Conservation (phyloP, 2,329 filamentous ascomycete genomes). For the Botryotinia convoluta region DNA sequence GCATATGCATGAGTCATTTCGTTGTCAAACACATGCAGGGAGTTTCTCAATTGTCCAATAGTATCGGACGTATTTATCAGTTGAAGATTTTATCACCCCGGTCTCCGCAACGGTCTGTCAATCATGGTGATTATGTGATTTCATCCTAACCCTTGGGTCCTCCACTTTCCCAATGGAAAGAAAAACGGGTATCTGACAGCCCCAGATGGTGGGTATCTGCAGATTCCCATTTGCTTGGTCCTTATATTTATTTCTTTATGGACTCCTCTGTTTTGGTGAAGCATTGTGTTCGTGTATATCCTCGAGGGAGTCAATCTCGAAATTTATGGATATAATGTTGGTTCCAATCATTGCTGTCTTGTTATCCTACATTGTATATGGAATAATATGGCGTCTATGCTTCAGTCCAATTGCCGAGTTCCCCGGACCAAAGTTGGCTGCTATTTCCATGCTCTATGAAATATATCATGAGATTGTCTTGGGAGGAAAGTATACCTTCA, state of each 20-base stretch:
- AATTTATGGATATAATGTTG: not conserved
- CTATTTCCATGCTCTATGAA: slow-evolving; percentile 34
- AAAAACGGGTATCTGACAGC: not conserved
- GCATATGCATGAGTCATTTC: not conserved
- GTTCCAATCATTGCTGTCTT: not conserved
- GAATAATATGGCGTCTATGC: slow-evolving; percentile 35
- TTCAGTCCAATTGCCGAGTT: slow-evolving; percentile 39
- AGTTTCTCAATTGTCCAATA: not conserved
- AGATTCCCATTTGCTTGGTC: not conserved
- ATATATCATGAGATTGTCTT: slow-evolving; percentile 45
- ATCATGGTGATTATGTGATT: not conserved
- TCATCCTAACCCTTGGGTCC: not conserved
- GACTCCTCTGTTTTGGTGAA: not conserved
- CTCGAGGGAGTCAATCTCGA: not conserved
- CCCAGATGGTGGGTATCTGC: not conserved
- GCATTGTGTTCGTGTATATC: not conserved
- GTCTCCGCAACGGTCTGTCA: not conserved
- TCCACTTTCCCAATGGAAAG: not conserved
- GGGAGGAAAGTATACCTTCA: slow-evolving; percentile 44
- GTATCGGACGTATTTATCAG: not conserved
- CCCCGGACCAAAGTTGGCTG: slow-evolving; percentile 38
- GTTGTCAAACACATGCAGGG: not conserved
- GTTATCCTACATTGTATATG: slow-evolving; percentile 9
- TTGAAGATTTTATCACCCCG: not conserved
- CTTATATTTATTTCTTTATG: not conserved